Evolutionary conservation across 2,329 filamentous ascomycete genomes (phyloP).

Genomic region (Calonectria montana): DNA sequence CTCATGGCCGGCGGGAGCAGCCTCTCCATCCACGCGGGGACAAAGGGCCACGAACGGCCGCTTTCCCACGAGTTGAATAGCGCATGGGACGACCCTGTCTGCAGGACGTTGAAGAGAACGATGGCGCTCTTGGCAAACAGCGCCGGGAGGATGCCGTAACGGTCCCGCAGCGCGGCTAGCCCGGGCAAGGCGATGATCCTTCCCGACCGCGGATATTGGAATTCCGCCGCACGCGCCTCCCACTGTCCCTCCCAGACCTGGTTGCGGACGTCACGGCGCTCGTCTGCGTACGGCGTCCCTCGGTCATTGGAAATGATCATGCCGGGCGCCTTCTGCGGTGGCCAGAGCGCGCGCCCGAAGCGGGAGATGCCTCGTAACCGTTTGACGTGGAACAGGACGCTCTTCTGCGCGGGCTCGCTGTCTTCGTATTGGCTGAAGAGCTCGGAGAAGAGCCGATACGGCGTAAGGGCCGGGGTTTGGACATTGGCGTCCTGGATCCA

Average conservation of each 20-base stretch:
- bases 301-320: conserved; percentile 49
- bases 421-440: conserved; percentile 45
- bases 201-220: conserved; percentile 46
- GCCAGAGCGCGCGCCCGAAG: conserved; percentile 47
- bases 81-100: conserved; percentile 46
- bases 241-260: conserved; percentile 46
- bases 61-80: conserved; percentile 50
- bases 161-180: conserved; percentile 36
- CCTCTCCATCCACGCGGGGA: conserved; percentile 49
- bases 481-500: conserved; percentile 38
- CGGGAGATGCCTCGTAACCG: conserved; percentile 51
- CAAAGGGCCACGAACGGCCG: conserved; percentile 51
- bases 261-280: conserved; percentile 37
- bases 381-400: conserved; percentile 45
- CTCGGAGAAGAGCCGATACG: conserved; percentile 48
- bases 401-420: conserved; percentile 42
- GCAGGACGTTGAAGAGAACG: conserved; percentile 48
- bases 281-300: conserved; percentile 26
- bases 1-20: conserved; percentile 50
- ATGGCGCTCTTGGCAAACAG: conserved; percentile 48
- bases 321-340: conserved; percentile 45
- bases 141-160: conserved; percentile 38
- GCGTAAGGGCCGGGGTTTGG: conserved; percentile 36
- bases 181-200: conserved; percentile 43
- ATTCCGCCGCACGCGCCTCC: conserved; percentile 35